Evolutionary conservation across 805 yeast species (phyloP).

Genomic region (Pichia gijzeniarum): DNA sequence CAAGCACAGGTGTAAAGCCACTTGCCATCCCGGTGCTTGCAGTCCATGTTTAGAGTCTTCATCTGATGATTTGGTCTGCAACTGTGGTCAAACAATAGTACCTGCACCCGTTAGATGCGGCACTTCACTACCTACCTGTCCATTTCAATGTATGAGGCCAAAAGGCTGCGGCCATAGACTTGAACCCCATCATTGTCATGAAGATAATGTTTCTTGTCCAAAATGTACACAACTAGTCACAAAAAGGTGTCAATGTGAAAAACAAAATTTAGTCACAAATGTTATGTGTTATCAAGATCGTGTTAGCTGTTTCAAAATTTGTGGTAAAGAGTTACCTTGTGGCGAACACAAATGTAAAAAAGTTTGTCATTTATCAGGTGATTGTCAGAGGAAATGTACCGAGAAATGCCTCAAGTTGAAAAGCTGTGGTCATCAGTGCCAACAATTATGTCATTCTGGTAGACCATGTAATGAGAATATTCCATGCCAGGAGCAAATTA

Average conservation of each 20-base stretch:
- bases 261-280: conserved; percentile 40
- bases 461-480: conserved; percentile 43
- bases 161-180: conserved; percentile 63
- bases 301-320: conserved; percentile 63
- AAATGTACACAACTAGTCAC: conserved; percentile 52
- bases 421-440: conserved; percentile 67
- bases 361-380: conserved; percentile 50
- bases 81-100: conserved; percentile 73
- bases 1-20: conserved; percentile 56
- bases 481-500: conserved; percentile 47
- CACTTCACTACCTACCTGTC: conserved; percentile 56
- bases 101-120: conserved; percentile 87
- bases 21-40: conserved; percentile 78
- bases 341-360: conserved; percentile 48
- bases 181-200: conserved; percentile 72
- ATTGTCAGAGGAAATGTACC: conserved; percentile 56
- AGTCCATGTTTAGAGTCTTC: conserved; percentile 74
- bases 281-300: conserved; percentile 62
- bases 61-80: conserved; percentile 71
- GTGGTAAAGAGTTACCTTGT: conserved; percentile 43
- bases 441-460: conserved; percentile 53
- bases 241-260: conserved; percentile 28
- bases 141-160: conserved; percentile 53
- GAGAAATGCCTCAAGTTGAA: conserved; percentile 50
- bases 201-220: conserved; percentile 59